A percentile compares a stretch with the other conserved stretches of the same genome.
Evolutionary conservation across 2,329 filamentous ascomycete species (phyloP).

Genomic region (Verticillium nubilum): DNA sequence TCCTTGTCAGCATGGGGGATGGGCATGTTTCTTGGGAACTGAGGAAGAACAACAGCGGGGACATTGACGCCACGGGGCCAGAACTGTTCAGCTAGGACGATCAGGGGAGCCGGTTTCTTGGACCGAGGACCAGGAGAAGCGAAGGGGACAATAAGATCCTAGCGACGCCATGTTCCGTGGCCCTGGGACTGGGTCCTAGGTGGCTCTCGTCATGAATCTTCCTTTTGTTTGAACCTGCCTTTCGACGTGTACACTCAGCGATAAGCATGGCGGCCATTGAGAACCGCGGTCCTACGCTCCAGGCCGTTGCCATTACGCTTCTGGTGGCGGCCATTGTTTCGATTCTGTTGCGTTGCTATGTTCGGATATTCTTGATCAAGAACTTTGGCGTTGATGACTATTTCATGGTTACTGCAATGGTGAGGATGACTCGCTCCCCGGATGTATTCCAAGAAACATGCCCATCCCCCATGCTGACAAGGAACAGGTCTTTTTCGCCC

Average conservation of each 20-base stretch:
- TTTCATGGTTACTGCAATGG: slow-evolving; percentile 29
- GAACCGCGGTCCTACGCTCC: slow-evolving; percentile 28
- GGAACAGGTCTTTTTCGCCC: slow-evolving; percentile 26
- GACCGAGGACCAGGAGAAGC: background rate
- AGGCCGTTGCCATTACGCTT: slow-evolving; percentile 24
- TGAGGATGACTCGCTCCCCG: slow-evolving; percentile 11
- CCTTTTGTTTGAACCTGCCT: background rate
- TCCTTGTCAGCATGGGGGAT: no score
- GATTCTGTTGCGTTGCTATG: slow-evolving; percentile 25
- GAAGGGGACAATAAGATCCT: background rate
- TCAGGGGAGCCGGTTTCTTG: background rate
- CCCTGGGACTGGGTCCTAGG: background rate
- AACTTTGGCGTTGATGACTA: slow-evolving; percentile 33
- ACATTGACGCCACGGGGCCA: background rate
- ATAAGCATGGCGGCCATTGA: slow-evolving; percentile 6
- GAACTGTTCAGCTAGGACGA: background rate
- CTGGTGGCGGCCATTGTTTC: slow-evolving; percentile 19
- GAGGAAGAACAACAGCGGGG: background rate
- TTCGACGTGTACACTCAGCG: background rate
- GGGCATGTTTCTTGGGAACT: background rate
- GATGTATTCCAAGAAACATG: no score
- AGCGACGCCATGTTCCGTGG: background rate
- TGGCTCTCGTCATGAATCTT: background rate
- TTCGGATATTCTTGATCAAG: slow-evolving; percentile 26
- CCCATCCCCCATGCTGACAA: background rate